phyloP scores from a whole-genome alignment of 352 stramenopile species.

The Phytophthora syringae region DNA sequence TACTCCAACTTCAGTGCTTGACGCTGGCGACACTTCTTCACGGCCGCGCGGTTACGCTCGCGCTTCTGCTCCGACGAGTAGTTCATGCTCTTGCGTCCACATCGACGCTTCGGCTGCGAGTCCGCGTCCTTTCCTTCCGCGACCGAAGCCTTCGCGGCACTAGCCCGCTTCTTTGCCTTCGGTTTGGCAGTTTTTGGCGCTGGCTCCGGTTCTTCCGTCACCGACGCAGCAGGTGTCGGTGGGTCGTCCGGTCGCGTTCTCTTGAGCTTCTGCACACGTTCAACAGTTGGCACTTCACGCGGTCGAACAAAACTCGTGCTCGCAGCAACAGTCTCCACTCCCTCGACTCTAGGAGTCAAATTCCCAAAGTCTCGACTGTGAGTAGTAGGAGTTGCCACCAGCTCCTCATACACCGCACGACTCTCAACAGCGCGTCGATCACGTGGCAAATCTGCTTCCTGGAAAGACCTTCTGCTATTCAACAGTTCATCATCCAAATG shows the following conservation, averaged over 20 bases:
- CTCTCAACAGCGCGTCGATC: slow-evolving; percentile 22
- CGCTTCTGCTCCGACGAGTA: slow-evolving; percentile 86
- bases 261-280: slow-evolving; percentile 21
- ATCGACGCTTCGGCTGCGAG: slow-evolving; percentile 63
- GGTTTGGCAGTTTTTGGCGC: background rate
- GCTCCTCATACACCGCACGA: slow-evolving; percentile 33
- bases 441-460: slow-evolving; percentile 21
- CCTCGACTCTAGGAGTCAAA: background rate
- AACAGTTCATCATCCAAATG: slow-evolving; percentile 16
- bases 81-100: slow-evolving; percentile 88
- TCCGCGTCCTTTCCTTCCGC: slow-evolving; percentile 17
- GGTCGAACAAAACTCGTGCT: slow-evolving; percentile 4
- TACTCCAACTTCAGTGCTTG: slow-evolving; percentile 86
- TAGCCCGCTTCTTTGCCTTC: slow-evolving; percentile 19
- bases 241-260: slow-evolving; percentile 12
- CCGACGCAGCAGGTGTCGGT: slow-evolving; percentile 12
- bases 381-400: slow-evolving; percentile 16
- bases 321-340: background rate
- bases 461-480: slow-evolving; percentile 14
- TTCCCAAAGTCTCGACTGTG: slow-evolving; percentile 19
- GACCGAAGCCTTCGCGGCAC: background rate
- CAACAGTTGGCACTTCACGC: slow-evolving; percentile 3
- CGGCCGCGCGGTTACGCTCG: slow-evolving; percentile 82
- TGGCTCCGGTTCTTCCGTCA: slow-evolving; percentile 1
- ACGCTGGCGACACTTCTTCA: slow-evolving; percentile 85